Evolutionary conservation across 768 basidiomycete species (phyloP).

Genomic region (Lactarius evosmus): DNA sequence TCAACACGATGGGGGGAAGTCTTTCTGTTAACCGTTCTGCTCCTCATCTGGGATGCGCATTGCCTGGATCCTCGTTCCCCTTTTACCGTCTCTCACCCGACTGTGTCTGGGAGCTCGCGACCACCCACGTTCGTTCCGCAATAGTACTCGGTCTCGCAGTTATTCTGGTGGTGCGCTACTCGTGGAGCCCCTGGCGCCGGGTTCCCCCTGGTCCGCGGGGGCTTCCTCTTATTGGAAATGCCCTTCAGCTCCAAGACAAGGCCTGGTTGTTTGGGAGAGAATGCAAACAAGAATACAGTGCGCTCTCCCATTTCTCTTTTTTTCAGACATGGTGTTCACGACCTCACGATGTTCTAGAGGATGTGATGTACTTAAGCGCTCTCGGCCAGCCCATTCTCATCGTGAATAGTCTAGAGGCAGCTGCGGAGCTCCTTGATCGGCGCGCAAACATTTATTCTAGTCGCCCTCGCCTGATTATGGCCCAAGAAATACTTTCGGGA

Average conservation of each 20-base stretch:
- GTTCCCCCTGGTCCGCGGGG: not conserved
- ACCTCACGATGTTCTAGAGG: slow-evolving; percentile 31
- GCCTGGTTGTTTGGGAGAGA: not conserved
- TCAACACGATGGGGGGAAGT: no score
- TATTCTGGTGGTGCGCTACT: not conserved
- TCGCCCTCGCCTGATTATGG: slow-evolving; percentile 28
- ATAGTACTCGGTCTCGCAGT: no score
- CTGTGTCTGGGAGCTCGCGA: no score
- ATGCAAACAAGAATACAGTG: not conserved
- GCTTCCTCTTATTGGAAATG: not conserved
- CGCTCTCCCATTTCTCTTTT: not conserved
- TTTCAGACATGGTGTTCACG: slow-evolving; percentile 5
- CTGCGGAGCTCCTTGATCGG: not conserved
- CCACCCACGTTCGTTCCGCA: no score
- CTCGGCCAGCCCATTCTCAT: not conserved
- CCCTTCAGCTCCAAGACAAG: not conserved
- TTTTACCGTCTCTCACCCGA: no score
- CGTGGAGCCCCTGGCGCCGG: not conserved
- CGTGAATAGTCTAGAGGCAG: not conserved
- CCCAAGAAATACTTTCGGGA: slow-evolving; percentile 34
- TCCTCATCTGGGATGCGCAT: no score
- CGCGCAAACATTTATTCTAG: not conserved
- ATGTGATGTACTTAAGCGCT: slow-evolving; percentile 9
- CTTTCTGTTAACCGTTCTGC: no score
- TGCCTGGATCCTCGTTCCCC: no score